These are phyloP conservation scores for Taphrina wiesneri DNA, from an alignment of 1,139 yeast species.

Conservation along the genomic window DNA sequence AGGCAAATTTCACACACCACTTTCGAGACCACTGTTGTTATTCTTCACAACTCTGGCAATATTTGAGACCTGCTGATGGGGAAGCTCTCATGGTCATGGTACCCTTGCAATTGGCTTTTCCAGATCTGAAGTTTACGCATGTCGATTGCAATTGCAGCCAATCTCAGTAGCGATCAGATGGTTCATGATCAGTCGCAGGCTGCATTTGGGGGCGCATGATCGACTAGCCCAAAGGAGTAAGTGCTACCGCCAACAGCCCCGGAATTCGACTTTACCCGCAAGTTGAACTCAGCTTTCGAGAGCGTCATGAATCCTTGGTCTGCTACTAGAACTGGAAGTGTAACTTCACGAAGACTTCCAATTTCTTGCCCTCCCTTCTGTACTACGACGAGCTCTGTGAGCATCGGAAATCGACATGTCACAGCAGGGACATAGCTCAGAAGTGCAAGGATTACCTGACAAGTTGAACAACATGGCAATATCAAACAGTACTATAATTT, in stretches of 20 bases:
- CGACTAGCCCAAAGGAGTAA: background rate
- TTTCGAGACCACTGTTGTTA: too few relatives aligned
- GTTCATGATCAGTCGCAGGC: too few relatives aligned
- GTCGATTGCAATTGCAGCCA: too few relatives aligned
- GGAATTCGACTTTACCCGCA: background rate
- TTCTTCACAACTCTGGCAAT: too few relatives aligned
- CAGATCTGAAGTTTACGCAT: too few relatives aligned
- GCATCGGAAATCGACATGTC: background rate
- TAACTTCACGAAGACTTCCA: background rate
- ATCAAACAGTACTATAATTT: background rate
- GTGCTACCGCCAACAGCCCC: background rate
- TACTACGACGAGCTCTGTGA: background rate
- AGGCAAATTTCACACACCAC: too few relatives aligned
- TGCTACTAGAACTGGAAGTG: background rate
- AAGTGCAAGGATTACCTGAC: background rate
- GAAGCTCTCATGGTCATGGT: too few relatives aligned
- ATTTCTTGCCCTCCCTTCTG: background rate
- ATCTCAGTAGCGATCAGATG: too few relatives aligned
- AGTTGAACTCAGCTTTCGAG: background rate
- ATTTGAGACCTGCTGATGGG: too few relatives aligned
- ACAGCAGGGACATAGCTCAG: background rate
- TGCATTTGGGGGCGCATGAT: background rate
- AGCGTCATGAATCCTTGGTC: background rate
- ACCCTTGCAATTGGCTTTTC: too few relatives aligned
- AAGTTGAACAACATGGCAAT: slow-evolving; percentile 22